A percentile compares a stretch with the other conserved stretches of the same genome.
Evolutionary conservation across 768 basidiomycete species (phyloP).

Genomic region (Fistulinella prunicolor): DNA sequence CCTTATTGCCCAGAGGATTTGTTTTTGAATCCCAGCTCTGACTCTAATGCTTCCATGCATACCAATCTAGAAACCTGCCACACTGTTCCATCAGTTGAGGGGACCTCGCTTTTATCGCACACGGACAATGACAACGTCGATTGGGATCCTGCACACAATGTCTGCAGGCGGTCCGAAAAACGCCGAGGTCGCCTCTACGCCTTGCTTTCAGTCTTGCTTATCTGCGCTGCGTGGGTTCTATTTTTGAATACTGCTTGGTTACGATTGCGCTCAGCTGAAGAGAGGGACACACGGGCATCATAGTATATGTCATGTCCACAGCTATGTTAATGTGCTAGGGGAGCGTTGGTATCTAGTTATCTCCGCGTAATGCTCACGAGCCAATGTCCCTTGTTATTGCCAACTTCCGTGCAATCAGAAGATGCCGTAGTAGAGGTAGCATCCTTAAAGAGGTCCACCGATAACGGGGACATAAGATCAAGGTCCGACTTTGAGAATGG

Average conservation of each 20-base stretch:
- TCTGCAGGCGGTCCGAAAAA: slow-evolving; percentile 33
- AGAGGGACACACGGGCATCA: slow-evolving; percentile 18
- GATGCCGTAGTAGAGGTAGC: slow-evolving; percentile 28
- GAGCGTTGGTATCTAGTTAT: too few species aligned
- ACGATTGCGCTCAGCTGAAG: slow-evolving; percentile 46
- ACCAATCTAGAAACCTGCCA: not conserved
- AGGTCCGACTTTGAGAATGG: slow-evolving; percentile 4
- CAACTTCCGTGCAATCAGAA: slow-evolving; percentile 32
- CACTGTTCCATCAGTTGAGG: slow-evolving; percentile 3
- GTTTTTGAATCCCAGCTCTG: not conserved
- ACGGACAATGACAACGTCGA: not conserved
- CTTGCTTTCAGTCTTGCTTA: slow-evolving; percentile 38
- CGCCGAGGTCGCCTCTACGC: slow-evolving; percentile 52
- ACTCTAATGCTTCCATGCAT: not conserved
- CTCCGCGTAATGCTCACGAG: slow-evolving; percentile 26
- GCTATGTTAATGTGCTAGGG: too few species aligned
- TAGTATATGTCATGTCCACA: too few species aligned
- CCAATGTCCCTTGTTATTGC: slow-evolving; percentile 32
- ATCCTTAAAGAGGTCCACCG: slow-evolving; percentile 24
- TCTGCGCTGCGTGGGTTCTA: slow-evolving; percentile 57
- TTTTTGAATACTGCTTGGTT: slow-evolving; percentile 63
- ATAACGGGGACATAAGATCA: slow-evolving; percentile 17
- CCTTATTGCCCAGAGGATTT: slow-evolving; percentile 16
- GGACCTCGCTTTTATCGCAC: slow-evolving; percentile 13
- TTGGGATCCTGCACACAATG: slow-evolving; percentile 13